Evolutionary conservation across 164 flowering plant genomes (phyloP), one percentile per base, ranked within the genome.

Genomic region (Kingdonia uniflora): DNA sequence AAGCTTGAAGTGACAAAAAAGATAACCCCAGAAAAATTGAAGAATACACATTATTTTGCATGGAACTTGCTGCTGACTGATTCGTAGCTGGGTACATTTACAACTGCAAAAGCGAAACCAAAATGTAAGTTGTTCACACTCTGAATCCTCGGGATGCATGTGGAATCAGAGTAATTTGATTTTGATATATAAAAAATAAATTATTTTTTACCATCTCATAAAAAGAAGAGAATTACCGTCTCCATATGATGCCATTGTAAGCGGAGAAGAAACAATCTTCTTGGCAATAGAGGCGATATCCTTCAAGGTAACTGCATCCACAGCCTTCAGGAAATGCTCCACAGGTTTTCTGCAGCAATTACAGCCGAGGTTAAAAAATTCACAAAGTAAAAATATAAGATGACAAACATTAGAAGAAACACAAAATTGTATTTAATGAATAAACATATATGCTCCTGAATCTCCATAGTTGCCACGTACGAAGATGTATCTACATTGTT

Each of bases 241-340:
- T 67, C 99, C 99, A 58, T 76, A 74, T 29, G 95, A 77, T 35
- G 91, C 96, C 95, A 88, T 80, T 38, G 99, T 86, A 25, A 86
- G 85, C 12, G 89, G 95, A 7, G 89, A 79, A 23, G 84, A 72
- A 11, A 86, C 1, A 40, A 92, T 74, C 68, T 80, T 80, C 37
- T 70, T 65, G 19, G 80, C 73, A 22, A 73, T 48, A 13, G 72
- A 42, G 48, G 81, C 17, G 48, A 92, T 80, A 65, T 84, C 94
- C 61, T 81, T 43, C 52, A 68, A 45, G 14, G 91, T 76, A 19
- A 88, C 62, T 51, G 60, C 76, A 55, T 86, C 95, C 4, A 82
- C 71, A 16, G 75, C 67, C 65, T 80, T 79, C 76, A 92, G 61
- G 76, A 78, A 84, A 52, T 84, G 73, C 46, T 75, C 71, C 10